Evolutionary conservation across 148 eudicot genomes (phyloP).

Genomic region (Silene latifolia): DNA sequence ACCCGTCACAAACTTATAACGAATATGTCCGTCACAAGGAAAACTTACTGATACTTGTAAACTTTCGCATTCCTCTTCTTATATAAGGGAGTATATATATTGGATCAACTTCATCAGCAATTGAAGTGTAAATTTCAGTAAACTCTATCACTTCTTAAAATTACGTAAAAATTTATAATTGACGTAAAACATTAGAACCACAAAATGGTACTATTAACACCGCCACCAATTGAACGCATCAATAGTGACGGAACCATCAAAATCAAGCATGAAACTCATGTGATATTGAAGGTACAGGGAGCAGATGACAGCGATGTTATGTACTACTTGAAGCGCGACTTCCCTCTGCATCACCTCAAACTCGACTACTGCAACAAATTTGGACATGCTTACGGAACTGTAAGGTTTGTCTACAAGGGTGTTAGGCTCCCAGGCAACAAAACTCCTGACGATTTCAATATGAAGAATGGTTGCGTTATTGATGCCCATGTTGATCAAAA

Average conservation of each 20-base stretch:
- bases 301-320: constrained; percentile 14
- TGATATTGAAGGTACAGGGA: constrained; percentile 14
- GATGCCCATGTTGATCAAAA: constrained; percentile 9
- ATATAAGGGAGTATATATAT: too few species aligned
- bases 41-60: too few species aligned
- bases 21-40: too few species aligned
- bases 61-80: too few species aligned
- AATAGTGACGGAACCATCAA: background rate
- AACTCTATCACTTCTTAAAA: too few species aligned
- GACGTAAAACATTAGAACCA: too few species aligned
- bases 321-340: background rate
- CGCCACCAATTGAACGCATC: background rate
- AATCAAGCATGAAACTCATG: constrained; percentile 15
- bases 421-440: background rate
- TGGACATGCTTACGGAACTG: constrained; percentile 4
- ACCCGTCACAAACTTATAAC: too few species aligned
- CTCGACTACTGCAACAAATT: constrained; percentile 19
- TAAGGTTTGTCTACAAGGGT: constrained; percentile 8
- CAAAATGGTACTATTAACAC: too few species aligned
- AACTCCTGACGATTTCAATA: constrained; percentile 12
- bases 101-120: too few species aligned
- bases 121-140: too few species aligned
- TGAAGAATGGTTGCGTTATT: constrained; percentile 19
- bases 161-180: too few species aligned
- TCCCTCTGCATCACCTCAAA: constrained; percentile 11